Base-by-base conservation (phyloP, 2,329 filamentous ascomycete species). In the Cladophialophora chaetospira region DNA sequence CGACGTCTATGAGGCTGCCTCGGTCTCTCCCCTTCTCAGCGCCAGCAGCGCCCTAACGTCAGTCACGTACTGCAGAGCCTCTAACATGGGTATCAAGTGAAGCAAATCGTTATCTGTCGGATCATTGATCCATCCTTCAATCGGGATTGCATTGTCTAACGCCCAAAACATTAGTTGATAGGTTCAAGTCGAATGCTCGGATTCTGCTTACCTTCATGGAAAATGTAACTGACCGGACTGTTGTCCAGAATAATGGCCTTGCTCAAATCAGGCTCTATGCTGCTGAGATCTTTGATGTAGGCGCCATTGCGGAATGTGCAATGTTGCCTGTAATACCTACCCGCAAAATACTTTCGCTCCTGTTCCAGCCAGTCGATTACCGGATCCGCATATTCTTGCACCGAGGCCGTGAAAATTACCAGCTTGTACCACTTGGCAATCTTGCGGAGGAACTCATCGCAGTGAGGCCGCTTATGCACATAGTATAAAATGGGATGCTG, bases 231-330 rank as follows among this genome's bases (percentile, higher is more conserved):
- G 79, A 97, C 84, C 53, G 94, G 94, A 73, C 91, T 97, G 71
- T 99, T 99, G 77, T 99, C 94, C 73, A 99, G 79, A 71, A 99
- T 99, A 88, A 97, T 96, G 59, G 99, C 94, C 75, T 91, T 95
- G 76, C 92, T 97, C 69, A 99, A 78, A 72, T 99, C 94, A 15
- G 94, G 92, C 79, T 99, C 94, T 38, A 99, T 91, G 54, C 91
- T 90, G 71, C 91, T 94, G 55, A 99, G 79, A 74, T 99, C 94
- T 74, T 99, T 99, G 79, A 99, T 97, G 70, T 97, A 99, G 28
- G 93, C 92, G 47, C 93, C 93, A 67, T 97, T 94, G 52, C 94
- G 84, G 70, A 91, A 91, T 19, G 94, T 97, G 78, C 94, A 99
- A 74, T 99, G 93, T 72, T 99, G 94, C 53, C 94, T 85, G 74